Percentiles rank a stretch among this genome's conserved stretches.
These are phyloP conservation scores for Alternaria atra DNA, from an alignment of 2,329 filamentous ascomycete genomes.

Conservation along the genomic window DNA sequence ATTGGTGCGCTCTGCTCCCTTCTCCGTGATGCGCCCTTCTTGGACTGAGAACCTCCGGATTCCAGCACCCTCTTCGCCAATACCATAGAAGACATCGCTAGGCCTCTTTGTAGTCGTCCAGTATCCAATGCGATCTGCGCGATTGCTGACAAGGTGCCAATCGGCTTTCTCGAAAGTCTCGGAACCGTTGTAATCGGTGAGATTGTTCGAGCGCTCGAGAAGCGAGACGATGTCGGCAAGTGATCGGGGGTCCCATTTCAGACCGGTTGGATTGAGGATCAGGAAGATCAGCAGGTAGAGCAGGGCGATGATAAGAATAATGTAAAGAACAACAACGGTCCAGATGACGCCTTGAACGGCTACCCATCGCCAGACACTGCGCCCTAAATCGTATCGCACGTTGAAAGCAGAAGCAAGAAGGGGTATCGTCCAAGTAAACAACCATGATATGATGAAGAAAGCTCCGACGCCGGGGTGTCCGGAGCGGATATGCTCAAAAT, in stretches of 20 bases:
- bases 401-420: conserved; percentile 81
- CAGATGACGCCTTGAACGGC: conserved; percentile 80
- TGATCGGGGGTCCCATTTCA: conserved; percentile 85
- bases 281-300: conserved; percentile 71
- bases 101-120: conserved; percentile 76
- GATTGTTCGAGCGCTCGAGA: conserved; percentile 80
- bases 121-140: conserved; percentile 80
- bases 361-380: conserved; percentile 78
- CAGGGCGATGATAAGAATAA: conserved; percentile 68
- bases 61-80: conserved; percentile 70
- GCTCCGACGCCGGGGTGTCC: conserved; percentile 73
- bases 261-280: conserved; percentile 71
- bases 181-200: conserved; percentile 74
- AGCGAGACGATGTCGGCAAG: conserved; percentile 83
- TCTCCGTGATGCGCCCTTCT: conserved; percentile 59
- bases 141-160: conserved; percentile 64
- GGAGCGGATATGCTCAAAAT: conserved; percentile 71
- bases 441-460: conserved; percentile 76
- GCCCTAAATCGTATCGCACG: conserved; percentile 66
- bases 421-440: conserved; percentile 80
- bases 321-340: conserved; percentile 78
- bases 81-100: conserved; percentile 77
- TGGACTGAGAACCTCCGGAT: conserved; percentile 62
- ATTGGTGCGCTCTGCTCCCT: conserved; percentile 43
- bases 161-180: conserved; percentile 67